Percentiles rank a stretch among this genome's conserved stretches.
phyloP scores from a whole-genome alignment of 202 grass and related monocot genomes.

The Carex arenaria region DNA sequence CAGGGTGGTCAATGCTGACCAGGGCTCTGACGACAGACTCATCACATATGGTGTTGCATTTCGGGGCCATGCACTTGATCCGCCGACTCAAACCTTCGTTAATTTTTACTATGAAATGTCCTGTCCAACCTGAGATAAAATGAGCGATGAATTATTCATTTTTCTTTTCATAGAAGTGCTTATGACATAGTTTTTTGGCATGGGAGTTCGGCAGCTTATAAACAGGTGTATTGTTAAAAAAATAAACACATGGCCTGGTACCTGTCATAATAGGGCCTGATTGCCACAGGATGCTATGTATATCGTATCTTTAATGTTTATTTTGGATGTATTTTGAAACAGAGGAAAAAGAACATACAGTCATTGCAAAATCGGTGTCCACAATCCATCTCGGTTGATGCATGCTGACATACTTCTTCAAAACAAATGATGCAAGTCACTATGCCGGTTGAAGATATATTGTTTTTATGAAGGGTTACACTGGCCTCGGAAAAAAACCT shows the following conservation, averaged over 20 bases:
- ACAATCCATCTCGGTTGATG: constrained; percentile 75
- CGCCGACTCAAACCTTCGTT: constrained; percentile 88
- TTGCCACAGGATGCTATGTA: not conserved
- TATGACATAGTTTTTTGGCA: not conserved
- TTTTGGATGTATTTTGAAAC: not conserved
- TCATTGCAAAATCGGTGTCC: constrained; percentile 91
- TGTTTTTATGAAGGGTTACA: constrained; percentile 43
- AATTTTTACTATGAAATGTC: constrained; percentile 96
- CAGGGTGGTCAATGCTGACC: constrained; percentile 54
- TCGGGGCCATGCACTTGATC: constrained; percentile 92
- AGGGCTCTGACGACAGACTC: constrained; percentile 72
- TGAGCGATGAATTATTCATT: not conserved
- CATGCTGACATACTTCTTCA: constrained; percentile 37
- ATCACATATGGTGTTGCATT: constrained; percentile 82
- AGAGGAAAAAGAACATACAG: constrained; percentile 42
- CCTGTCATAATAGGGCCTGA: not conserved
- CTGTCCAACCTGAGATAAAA: constrained; percentile 67
- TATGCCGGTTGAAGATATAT: not conserved
- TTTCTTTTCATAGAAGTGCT: not conserved
- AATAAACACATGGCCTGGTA: not conserved
- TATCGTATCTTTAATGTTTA: constrained; percentile 10
- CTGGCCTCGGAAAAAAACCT: constrained; percentile 78
- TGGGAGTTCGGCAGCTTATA: not conserved
- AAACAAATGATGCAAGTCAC: constrained; percentile 77
- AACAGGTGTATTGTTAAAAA: not conserved